Evolutionary conservation across 129 eudicot species (phyloP).

Genomic region (Centella asiatica): DNA sequence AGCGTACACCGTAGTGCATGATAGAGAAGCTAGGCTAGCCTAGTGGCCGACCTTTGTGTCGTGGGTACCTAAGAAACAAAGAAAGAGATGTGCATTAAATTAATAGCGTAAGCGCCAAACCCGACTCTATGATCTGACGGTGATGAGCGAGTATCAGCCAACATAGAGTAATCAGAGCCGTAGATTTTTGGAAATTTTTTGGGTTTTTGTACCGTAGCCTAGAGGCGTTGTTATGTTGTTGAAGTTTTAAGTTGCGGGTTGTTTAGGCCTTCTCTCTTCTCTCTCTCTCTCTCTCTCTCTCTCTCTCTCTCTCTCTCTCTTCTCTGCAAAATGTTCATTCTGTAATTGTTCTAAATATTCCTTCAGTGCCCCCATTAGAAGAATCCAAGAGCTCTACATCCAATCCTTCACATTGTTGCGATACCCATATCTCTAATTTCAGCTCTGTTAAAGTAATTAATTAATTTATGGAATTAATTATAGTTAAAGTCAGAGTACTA

Average conservation of each 20-base stretch:
- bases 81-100: constrained; percentile 37
- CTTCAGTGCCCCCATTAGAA: constrained; percentile 13
- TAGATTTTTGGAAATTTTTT: constrained; percentile 5
- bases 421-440: not conserved
- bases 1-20: no score
- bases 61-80: constrained; percentile 46
- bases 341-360: constrained; percentile 4
- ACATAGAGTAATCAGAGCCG: constrained; percentile 29
- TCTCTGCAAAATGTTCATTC: constrained; percentile 22
- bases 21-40: constrained; percentile 18
- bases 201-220: constrained; percentile 33
- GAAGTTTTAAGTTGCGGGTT: constrained; percentile 80
- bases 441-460: not conserved
- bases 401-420: constrained; percentile 14
- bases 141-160: constrained; percentile 11
- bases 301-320: constrained; percentile 35
- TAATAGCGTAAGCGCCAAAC: constrained; percentile 60
- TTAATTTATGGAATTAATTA: no score
- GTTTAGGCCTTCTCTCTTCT: constrained; percentile 36
- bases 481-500: no score
- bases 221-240: constrained; percentile 58
- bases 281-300: constrained; percentile 28
- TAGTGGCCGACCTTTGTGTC: constrained; percentile 39
- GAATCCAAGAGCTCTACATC: constrained; percentile 21
- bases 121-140: constrained; percentile 34